Base-by-base conservation (phyloP, 106 monocot genomes). In the Dactylorhiza incarnata region DNA sequence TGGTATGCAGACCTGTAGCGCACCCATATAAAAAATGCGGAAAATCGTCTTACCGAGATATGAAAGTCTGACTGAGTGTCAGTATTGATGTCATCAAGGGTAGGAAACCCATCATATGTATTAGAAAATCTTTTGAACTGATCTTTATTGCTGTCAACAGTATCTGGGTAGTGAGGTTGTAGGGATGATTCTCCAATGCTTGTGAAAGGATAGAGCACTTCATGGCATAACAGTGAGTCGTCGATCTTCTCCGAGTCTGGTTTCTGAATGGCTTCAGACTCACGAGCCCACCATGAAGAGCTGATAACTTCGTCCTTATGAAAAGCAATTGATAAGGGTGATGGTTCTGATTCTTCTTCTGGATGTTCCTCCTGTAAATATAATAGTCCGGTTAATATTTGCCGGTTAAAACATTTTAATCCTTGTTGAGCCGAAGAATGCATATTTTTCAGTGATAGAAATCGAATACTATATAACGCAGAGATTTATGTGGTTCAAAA, bases 51-150 rank as follows among this genome's bases (percentile, higher is more conserved):
- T 88, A 91, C 91, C 47, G 85, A 81, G 52, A 91, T 84, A 29
- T 87, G 85, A 71, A 89, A 86, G 78, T 93, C 93, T 52, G 90
- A 87, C 16, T 82, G 91, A 14, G 83, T 84, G 63, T 78, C 85
- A 2, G 84, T 51, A 17, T 67, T 74, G 68, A 90, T 86, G 82
- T 79, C 81, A 54, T 86, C 82, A 20, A 96, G 82, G 50, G 84
- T 85, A 74, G 83, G 63, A 49, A 87, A 81, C 74, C 76, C 81
- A 37, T 15, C 76, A 16, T 15, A 12, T 75, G 70, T n/a, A 23
- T 68, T 48, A 0, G 19, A 17, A 49, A 49, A 48, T 49, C 49
- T 13, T 48, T 49, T 48, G 22, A 49, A n/a, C 72, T 20, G 71
- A 11, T 71, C 47, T 48, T 46, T 48, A 22, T 13, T 48, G 4